phyloP scores from a whole-genome alignment of 805 yeast genomes.

The Candida orba region DNA sequence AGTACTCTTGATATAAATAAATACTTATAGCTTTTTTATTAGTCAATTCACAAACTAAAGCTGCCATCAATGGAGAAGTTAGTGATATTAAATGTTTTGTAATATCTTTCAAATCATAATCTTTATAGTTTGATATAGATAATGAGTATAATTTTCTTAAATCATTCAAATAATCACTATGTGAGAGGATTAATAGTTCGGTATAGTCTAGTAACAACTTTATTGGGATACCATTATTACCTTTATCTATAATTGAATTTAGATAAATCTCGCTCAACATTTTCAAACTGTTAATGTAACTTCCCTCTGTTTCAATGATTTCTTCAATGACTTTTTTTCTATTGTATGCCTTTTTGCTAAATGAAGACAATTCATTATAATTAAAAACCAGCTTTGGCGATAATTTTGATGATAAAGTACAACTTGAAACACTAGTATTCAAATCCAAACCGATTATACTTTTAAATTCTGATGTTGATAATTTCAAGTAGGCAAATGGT shows the following conservation, averaged over 20 bases:
- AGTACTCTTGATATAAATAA: conserved; percentile 29
- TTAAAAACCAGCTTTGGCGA: conserved; percentile 9
- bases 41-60: conserved; percentile 18
- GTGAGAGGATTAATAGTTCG: conserved; percentile 26
- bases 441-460: neutral
- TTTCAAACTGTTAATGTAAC: conserved; percentile 38
- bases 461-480: conserved; percentile 6
- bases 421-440: conserved; percentile 1
- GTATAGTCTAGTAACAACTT: conserved; percentile 26
- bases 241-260: conserved; percentile 28
- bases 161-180: conserved; percentile 24
- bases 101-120: neutral
- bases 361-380: conserved; percentile 12
- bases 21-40: conserved; percentile 20
- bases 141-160: conserved; percentile 15
- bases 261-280: conserved; percentile 38
- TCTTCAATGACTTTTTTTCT: conserved; percentile 36
- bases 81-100: conserved; percentile 3
- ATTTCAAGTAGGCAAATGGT: conserved; percentile 5
- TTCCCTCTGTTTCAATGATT: conserved; percentile 40
- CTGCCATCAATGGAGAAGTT: conserved; percentile 20
- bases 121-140: neutral
- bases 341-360: conserved; percentile 12
- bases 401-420: conserved; percentile 16
- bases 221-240: conserved; percentile 29